Evolutionary conservation across 2,329 filamentous ascomycete genomes (phyloP).

Genomic region (Cordyceps militaris): DNA sequence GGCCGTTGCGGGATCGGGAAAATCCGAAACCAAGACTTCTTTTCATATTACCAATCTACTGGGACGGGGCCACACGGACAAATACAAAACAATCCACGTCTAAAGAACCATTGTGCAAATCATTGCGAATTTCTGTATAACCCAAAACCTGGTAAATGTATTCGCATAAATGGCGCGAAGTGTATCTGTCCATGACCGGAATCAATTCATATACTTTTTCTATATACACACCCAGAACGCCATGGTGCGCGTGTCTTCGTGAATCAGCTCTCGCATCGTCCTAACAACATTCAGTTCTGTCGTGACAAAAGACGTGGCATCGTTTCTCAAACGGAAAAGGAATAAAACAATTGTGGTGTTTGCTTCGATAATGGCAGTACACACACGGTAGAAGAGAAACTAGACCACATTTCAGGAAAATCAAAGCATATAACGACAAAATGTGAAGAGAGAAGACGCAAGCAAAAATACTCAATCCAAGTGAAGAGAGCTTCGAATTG

Average conservation of each 20-base stretch:
- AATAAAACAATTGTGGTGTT: not conserved
- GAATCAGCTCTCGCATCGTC: not conserved
- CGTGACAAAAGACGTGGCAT: not conserved
- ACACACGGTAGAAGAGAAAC: not conserved
- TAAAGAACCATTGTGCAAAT: not conserved
- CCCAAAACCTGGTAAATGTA: not conserved
- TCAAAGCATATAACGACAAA: not conserved
- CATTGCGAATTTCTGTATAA: not conserved
- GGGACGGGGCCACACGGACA: not conserved
- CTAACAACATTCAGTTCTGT: not conserved
- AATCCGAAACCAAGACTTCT: not conserved
- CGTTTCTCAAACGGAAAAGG: not conserved
- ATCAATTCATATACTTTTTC: constrained; percentile 3
- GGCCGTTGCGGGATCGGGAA: not conserved
- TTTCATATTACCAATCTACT: not conserved
- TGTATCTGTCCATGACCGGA: not conserved
- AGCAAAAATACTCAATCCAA: not conserved
- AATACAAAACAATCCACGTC: not conserved
- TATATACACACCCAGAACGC: constrained; percentile 3
- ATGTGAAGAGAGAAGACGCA: not conserved
- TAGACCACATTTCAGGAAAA: not conserved
- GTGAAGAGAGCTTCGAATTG: not conserved
- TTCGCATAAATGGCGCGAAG: not conserved
- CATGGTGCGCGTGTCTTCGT: not conserved
- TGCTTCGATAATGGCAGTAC: not conserved